phyloP scores from a whole-genome alignment of 2,329 filamentous ascomycete genomes.

The Fusarium marasasianum region DNA sequence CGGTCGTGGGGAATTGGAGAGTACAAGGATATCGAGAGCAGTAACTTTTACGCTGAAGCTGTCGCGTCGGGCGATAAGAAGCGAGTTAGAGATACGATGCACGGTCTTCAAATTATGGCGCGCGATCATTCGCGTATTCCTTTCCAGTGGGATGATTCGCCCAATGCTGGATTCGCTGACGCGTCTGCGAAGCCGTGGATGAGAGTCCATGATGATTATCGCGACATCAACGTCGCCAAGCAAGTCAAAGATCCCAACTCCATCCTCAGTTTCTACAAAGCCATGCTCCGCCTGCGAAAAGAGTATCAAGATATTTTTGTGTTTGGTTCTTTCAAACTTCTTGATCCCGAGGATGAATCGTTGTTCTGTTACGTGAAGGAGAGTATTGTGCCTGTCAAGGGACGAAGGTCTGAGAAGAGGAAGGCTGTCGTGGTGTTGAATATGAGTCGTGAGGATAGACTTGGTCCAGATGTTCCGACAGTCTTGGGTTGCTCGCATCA shows the following conservation, averaged over 20 bases:
- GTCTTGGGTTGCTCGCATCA: slow-evolving; percentile 29
- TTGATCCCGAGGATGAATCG: slow-evolving; percentile 59
- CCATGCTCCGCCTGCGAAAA: slow-evolving; percentile 61
- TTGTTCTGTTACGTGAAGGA: slow-evolving; percentile 66
- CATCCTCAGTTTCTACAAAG: slow-evolving; percentile 69
- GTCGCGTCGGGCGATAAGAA: slow-evolving; percentile 48
- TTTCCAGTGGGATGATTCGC: slow-evolving; percentile 69
- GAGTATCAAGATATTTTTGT: slow-evolving; percentile 67
- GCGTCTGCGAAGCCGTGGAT: slow-evolving; percentile 68
- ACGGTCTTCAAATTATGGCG: slow-evolving; percentile 65
- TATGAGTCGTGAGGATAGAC: slow-evolving; percentile 53
- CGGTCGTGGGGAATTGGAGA: slow-evolving; percentile 60
- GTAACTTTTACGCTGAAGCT: slow-evolving; percentile 61
- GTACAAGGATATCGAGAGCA: slow-evolving; percentile 64
- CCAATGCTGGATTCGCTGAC: slow-evolving; percentile 69
- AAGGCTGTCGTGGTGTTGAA: slow-evolving; percentile 56
- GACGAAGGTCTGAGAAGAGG: slow-evolving; percentile 28
- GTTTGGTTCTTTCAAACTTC: slow-evolving; percentile 67
- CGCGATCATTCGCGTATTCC: slow-evolving; percentile 73
- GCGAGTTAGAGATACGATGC: slow-evolving; percentile 57
- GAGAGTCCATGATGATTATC: slow-evolving; percentile 69
- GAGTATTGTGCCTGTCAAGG: slow-evolving; percentile 29
- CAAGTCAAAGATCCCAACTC: slow-evolving; percentile 58
- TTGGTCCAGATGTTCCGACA: slow-evolving; percentile 36
- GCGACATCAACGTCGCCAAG: slow-evolving; percentile 62